Evolutionary conservation across 1,139 yeast genomes (phyloP).

Genomic region (Kodamaea ohmeri): DNA sequence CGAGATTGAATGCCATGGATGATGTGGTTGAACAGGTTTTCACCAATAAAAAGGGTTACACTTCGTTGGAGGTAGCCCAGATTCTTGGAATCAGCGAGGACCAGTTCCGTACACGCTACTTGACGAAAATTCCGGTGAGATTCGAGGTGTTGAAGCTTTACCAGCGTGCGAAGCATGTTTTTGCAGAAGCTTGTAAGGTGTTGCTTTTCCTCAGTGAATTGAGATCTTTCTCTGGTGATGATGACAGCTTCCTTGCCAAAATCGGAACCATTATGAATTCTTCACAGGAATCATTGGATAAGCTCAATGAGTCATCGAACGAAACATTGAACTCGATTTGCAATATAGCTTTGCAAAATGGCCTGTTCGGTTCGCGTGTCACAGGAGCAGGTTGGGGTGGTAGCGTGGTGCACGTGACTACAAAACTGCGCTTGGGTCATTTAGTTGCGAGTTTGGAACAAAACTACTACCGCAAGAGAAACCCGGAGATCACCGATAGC

Average conservation of each 20-base stretch:
- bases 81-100: conserved; percentile 4
- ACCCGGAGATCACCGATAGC: conserved; percentile 2
- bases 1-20: conserved; percentile 2
- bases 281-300: conserved; percentile 2
- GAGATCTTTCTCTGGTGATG: conserved; percentile 2
- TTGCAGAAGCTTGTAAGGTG: neutral
- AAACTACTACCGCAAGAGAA: neutral
- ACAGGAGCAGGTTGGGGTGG: conserved; percentile 6
- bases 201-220: conserved; percentile 2
- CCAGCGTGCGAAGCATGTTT: conserved; percentile 5
- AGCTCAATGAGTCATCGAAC: conserved; percentile 5
- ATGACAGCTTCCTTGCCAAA: neutral
- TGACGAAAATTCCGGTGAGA: conserved; percentile 2
- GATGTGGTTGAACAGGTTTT: conserved; percentile 2
- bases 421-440: conserved; percentile 1
- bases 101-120: neutral
- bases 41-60: conserved; percentile 1
- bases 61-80: conserved; percentile 1
- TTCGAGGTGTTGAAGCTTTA: conserved; percentile 2
- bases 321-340: conserved; percentile 1
- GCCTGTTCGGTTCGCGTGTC: conserved; percentile 5
- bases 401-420: conserved; percentile 5
- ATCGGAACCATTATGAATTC: conserved; percentile 2
- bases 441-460: neutral
- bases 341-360: neutral